Percentiles rank a stretch among this genome's conserved stretches.
phyloP scores from a whole-genome alignment of 495 filamentous ascomycete genomes.

The Copromyces sp. region DNA sequence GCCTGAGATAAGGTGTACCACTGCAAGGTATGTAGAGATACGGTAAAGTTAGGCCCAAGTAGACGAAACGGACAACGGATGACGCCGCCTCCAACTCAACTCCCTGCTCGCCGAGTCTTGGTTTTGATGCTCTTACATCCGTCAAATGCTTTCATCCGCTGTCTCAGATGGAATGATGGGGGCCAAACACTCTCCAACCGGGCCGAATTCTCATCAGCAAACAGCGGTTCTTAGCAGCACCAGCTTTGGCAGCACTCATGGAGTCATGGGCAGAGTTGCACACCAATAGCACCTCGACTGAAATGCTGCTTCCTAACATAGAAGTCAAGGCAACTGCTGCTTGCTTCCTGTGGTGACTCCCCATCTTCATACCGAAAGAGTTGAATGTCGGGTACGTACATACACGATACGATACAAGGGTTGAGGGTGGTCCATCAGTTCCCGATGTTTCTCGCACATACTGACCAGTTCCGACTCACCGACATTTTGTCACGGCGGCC shows the following conservation, averaged over 20 bases:
- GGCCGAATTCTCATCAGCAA: not conserved
- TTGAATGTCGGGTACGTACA: not conserved
- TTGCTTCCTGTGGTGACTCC: not conserved
- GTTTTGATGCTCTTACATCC: not conserved
- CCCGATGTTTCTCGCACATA: not conserved
- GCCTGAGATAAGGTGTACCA: not conserved
- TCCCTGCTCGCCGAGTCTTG: not conserved
- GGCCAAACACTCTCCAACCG: not conserved
- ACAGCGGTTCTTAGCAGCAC: not conserved
- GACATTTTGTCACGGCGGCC: not conserved
- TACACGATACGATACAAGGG: not conserved
- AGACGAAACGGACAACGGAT: not conserved
- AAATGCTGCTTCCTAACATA: not conserved
- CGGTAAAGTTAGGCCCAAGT: not conserved
- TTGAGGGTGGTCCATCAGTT: not conserved
- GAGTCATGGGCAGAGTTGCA: not conserved
- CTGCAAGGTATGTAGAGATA: not conserved
- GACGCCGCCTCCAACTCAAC: not conserved
- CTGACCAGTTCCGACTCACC: not conserved
- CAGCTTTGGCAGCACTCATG: not conserved
- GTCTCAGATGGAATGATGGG: not conserved
- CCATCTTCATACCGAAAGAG: not conserved
- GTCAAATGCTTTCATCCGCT: not conserved
- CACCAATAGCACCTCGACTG: not conserved
- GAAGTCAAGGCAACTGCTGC: not conserved